A percentile compares a stretch with the other conserved stretches of the same genome.
Evolutionary conservation across 257 asterid genomes (phyloP).

Genomic region (Anisodus acutangulus): DNA sequence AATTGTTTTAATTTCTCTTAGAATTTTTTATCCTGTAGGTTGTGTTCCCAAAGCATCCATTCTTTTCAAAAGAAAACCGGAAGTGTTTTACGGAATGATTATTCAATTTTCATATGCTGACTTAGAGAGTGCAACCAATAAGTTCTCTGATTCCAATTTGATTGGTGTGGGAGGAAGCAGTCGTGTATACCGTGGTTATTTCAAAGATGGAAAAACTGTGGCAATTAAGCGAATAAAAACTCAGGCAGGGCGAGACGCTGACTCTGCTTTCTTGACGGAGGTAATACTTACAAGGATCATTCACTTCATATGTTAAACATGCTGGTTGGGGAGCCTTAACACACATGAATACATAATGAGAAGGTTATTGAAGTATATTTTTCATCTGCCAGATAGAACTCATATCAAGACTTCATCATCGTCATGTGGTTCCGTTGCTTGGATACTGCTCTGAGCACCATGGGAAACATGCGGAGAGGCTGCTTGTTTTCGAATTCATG

Average conservation of each 20-base stretch:
- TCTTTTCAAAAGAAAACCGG: conserved; percentile 54
- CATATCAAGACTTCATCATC: conserved; percentile 92
- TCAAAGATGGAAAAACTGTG: conserved; percentile 77
- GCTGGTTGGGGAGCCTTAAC: not conserved
- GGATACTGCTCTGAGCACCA: conserved; percentile 85
- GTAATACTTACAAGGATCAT: conserved; percentile 43
- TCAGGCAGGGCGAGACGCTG: conserved; percentile 73
- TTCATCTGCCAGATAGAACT: conserved; percentile 67
- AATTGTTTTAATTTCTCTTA: conserved; percentile 4
- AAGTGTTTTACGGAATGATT: conserved; percentile 63
- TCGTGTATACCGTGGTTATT: conserved; percentile 78
- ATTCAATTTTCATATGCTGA: conserved; percentile 75
- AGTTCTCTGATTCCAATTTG: conserved; percentile 71
- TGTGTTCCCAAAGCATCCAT: conserved; percentile 66
- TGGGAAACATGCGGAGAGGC: conserved; percentile 79
- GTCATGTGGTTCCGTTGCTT: conserved; percentile 87
- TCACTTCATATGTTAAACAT: not conserved
- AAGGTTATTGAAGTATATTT: not conserved
- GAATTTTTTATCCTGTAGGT: conserved; percentile 52
- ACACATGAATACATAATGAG: not conserved
- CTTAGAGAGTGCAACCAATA: conserved; percentile 75
- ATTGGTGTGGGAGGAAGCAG: conserved; percentile 97
- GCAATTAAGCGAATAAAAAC: conserved; percentile 87
- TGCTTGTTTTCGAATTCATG: conserved; percentile 81
- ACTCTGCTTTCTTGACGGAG: conserved; percentile 80